Percentiles rank a stretch among this genome's conserved stretches.
Conservation (phyloP, 306 rosid genomes). For the Cucurbita pepo region DNA sequence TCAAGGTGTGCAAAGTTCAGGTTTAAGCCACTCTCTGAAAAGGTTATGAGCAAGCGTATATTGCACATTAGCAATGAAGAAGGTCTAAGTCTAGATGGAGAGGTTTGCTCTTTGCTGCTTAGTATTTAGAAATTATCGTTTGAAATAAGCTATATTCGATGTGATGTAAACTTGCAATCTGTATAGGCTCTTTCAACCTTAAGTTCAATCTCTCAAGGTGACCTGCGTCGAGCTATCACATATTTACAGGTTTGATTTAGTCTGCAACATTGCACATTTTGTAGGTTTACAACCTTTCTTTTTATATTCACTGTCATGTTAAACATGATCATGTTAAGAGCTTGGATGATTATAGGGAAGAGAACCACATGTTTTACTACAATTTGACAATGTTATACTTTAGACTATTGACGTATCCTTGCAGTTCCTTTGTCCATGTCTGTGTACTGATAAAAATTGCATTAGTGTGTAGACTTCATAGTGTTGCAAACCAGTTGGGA, state of each 20-base stretch:
- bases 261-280: background rate
- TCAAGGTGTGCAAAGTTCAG: conserved; percentile 95
- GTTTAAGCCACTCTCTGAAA: conserved; percentile 92
- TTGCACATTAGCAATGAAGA: conserved; percentile 66
- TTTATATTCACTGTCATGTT: background rate
- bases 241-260: conserved; percentile 60
- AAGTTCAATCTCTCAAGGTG: conserved; percentile 85
- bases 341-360: background rate
- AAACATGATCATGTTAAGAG: background rate
- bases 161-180: background rate
- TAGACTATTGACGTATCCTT: background rate
- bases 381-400: background rate
- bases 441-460: background rate
- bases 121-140: conserved; percentile 1
- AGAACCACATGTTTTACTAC: background rate
- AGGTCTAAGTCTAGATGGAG: conserved; percentile 63
- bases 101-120: conserved; percentile 26
- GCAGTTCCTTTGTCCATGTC: background rate
- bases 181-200: conserved; percentile 65
- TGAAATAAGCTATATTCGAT: background rate
- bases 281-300: background rate
- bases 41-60: conserved; percentile 62
- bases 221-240: conserved; percentile 91
- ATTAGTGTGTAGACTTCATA: too few relatives aligned
- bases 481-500: background rate